Evolutionary conservation across 495 filamentous ascomycete genomes (phyloP), one percentile per base, ranked within the genome.

Genomic region (Penicillium soppii): DNA sequence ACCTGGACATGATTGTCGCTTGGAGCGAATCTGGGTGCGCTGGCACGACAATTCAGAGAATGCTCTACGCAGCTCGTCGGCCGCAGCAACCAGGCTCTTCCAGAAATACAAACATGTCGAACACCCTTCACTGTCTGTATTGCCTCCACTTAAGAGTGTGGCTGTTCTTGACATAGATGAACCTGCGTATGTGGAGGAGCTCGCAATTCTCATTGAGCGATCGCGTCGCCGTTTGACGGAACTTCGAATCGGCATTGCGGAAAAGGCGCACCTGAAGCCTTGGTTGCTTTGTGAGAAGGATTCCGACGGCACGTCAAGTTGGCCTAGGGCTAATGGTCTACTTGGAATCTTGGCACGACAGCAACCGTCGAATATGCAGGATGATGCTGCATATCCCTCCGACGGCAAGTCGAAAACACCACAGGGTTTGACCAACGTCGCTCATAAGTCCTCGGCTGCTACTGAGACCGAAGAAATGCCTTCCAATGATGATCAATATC

Each of bases 121-220:
- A 66, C 87, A 89, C 43, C 92, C 92, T 0, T 90, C 88, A 5
- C 87, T 97, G 59, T 95, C 88, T 49, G 81, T 92, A 13, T 73
- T 97, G 4, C 90, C 90, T 12, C 81, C 91, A 2, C 72, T 97
- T 42, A 87, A 83, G 66, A 91, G 85, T 56, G 69, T 96, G 49
- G 88, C 81, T 21, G 91, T 94, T 8, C 75, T 97, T 36, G 88
- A 96, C 54, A 90, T 97, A 39, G 92, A 97, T 57, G 90, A 95
- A 61, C 73, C 88, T 6, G 80, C 84, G 16, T 96, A 97, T 70
- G 67, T 96, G 30, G 90, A 96, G 58, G 92, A 97, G 69, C 86
- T 96, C 78, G 88, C 85, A 29, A 74, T 88, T 40, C 78, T 96
- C 2, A 85, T 97, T 50, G 85, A 85, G 43, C 80, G 85, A 15